A percentile compares a stretch with the other conserved stretches of the same genome.
Conservation (phyloP, 352 stramenopile genomes). For the Phytopythium mirpurense region DNA sequence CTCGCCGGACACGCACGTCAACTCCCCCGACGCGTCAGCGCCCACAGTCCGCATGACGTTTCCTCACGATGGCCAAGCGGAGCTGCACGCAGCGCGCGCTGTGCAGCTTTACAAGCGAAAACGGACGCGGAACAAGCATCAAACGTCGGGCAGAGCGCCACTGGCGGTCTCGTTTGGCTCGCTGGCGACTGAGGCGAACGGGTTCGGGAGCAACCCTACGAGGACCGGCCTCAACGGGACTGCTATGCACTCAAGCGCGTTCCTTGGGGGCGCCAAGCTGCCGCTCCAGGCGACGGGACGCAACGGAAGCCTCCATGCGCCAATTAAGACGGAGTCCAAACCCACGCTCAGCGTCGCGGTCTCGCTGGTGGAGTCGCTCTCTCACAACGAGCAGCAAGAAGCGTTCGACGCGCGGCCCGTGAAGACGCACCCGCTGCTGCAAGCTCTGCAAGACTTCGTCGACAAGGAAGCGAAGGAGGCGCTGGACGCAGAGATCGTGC, state of each 20-base stretch:
- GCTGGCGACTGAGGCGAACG: neutral
- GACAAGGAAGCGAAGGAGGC: slow-evolving; percentile 34
- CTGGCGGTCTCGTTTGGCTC: slow-evolving; percentile 31
- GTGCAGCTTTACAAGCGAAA: slow-evolving; percentile 59
- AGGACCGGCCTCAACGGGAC: neutral
- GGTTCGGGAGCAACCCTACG: neutral
- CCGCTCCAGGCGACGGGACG: neutral
- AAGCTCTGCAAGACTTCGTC: slow-evolving; percentile 63
- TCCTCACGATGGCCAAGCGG: slow-evolving; percentile 32
- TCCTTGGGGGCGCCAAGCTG: neutral
- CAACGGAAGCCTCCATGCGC: neutral
- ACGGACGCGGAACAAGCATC: slow-evolving; percentile 24
- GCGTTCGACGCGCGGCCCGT: slow-evolving; percentile 49
- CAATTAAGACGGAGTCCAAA: slow-evolving; percentile 26
- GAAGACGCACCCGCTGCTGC: slow-evolving; percentile 57
- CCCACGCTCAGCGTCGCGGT: slow-evolving; percentile 55
- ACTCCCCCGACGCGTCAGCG: slow-evolving; percentile 40
- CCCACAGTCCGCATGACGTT: slow-evolving; percentile 58
- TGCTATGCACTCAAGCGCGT: neutral
- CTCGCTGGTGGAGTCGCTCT: slow-evolving; percentile 66
- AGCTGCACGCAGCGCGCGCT: slow-evolving; percentile 32
- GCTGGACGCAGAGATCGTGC: slow-evolving; percentile 15
- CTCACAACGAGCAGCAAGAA: slow-evolving; percentile 66
- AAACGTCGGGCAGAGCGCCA: slow-evolving; percentile 7
- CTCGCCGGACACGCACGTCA: slow-evolving; percentile 68